A percentile compares a stretch with the other conserved stretches of the same genome.
These are phyloP conservation scores for Ampelomyces quisqualis DNA, from an alignment of 2,329 filamentous ascomycete genomes.

Conservation along the genomic window DNA sequence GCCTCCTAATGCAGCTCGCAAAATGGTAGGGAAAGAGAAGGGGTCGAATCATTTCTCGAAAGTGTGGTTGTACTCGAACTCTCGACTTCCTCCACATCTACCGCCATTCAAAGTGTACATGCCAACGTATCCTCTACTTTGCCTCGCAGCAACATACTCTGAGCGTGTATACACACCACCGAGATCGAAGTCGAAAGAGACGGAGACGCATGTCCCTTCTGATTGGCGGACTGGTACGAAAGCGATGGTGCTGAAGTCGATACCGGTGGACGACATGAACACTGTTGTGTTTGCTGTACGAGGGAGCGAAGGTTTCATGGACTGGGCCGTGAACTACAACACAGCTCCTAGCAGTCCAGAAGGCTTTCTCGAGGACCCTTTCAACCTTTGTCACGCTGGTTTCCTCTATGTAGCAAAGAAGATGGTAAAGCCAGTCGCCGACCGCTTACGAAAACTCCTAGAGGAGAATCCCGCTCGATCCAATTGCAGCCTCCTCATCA, in stretches of 20 bases:
- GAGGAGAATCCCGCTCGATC: slow-evolving; percentile 69
- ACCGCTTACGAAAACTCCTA: slow-evolving; percentile 67
- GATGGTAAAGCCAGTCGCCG: slow-evolving; percentile 73
- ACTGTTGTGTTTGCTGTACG: slow-evolving; percentile 82
- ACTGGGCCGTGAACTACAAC: slow-evolving; percentile 83
- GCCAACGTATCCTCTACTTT: slow-evolving; percentile 73
- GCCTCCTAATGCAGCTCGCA: slow-evolving; percentile 15
- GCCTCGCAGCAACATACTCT: slow-evolving; percentile 76
- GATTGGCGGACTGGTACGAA: slow-evolving; percentile 76
- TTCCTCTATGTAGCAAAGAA: slow-evolving; percentile 74
- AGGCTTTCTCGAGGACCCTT: slow-evolving; percentile 73
- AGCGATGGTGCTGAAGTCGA: slow-evolving; percentile 80
- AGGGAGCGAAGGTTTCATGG: slow-evolving; percentile 76
- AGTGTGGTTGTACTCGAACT: slow-evolving; percentile 76
- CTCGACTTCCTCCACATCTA: slow-evolving; percentile 67
- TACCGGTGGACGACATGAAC: slow-evolving; percentile 74
- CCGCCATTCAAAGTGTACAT: slow-evolving; percentile 71
- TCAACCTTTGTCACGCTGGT: slow-evolving; percentile 77
- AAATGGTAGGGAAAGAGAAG: slow-evolving; percentile 18
- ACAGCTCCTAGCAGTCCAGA: slow-evolving; percentile 64
- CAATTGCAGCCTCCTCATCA: slow-evolving; percentile 71
- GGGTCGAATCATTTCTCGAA: slow-evolving; percentile 62
- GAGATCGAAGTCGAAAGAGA: slow-evolving; percentile 59
- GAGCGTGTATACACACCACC: slow-evolving; percentile 66
- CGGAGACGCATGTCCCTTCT: slow-evolving; percentile 67